Evolutionary conservation across 78 protist genomes (phyloP).

Genomic region (Dictyostelium capitatum): DNA sequence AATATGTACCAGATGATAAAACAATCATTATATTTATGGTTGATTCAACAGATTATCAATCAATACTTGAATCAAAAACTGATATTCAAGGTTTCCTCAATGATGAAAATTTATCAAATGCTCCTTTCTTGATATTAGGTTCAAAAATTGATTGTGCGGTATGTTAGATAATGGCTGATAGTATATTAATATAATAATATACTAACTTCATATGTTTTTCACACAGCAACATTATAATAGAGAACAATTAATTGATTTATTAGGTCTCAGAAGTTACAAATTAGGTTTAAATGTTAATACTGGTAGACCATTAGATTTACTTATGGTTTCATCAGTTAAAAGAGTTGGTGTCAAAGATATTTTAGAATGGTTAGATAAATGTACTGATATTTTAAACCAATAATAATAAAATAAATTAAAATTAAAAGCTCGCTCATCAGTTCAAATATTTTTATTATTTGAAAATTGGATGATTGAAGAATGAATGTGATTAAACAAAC

Average conservation of each 20-base stretch:
- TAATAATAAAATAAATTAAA: no score
- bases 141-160: slow-evolving; percentile 31
- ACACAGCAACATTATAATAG: not conserved
- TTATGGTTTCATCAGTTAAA: not conserved
- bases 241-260: slow-evolving; percentile 13
- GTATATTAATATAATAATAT: not conserved
- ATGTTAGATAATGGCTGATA: not conserved
- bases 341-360: slow-evolving; percentile 2
- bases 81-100: slow-evolving; percentile 35
- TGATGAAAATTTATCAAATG: not conserved
- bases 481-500: no score
- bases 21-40: slow-evolving; percentile 50
- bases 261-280: not conserved
- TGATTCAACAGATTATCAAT: slow-evolving; percentile 21
- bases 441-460: no score
- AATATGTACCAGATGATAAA: slow-evolving; percentile 23
- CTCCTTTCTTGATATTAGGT: slow-evolving; percentile 53
- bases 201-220: not conserved
- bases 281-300: not conserved
- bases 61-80: slow-evolving; percentile 48
- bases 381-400: not conserved
- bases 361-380: slow-evolving; percentile 21
- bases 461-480: no score
- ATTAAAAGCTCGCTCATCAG: no score
- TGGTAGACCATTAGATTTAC: slow-evolving; percentile 1